A percentile compares a stretch with the other conserved stretches of the same genome.
These are phyloP conservation scores for Monilinia fructicola DNA, from an alignment of 2,329 filamentous ascomycete species.

Conservation along the genomic window DNA sequence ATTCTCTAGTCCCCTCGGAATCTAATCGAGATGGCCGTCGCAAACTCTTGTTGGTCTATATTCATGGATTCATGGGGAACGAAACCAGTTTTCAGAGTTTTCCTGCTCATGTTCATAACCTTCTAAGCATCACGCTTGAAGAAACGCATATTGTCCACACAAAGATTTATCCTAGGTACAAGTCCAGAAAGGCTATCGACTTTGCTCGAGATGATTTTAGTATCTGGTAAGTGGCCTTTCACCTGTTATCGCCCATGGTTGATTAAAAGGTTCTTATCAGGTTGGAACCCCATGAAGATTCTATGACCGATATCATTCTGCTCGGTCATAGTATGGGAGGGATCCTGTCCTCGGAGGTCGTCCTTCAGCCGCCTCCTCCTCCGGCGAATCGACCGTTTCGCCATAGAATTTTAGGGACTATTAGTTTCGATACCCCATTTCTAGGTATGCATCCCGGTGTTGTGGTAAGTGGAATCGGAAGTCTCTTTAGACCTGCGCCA, in stretches of 20 bases:
- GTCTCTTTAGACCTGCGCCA: slow-evolving; percentile 62
- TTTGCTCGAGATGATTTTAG: slow-evolving; percentile 82
- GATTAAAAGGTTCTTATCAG: slow-evolving; percentile 40
- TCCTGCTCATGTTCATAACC: slow-evolving; percentile 79
- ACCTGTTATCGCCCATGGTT: slow-evolving; percentile 25
- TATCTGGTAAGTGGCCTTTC: slow-evolving; percentile 54
- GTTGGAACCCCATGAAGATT: slow-evolving; percentile 73
- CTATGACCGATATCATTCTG: slow-evolving; percentile 74
- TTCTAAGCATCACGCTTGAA: slow-evolving; percentile 63
- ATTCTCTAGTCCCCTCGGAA: slow-evolving; percentile 39
- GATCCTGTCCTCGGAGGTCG: slow-evolving; percentile 76
- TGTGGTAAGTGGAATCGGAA: slow-evolving; percentile 75
- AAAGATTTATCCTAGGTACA: slow-evolving; percentile 81
- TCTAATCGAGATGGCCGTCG: slow-evolving; percentile 44
- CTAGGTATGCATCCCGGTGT: slow-evolving; percentile 88
- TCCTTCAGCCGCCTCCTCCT: slow-evolving; percentile 51
- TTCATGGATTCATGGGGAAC: slow-evolving; percentile 89
- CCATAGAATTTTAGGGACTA: slow-evolving; percentile 75
- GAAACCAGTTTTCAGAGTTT: slow-evolving; percentile 86
- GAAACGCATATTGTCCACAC: slow-evolving; percentile 81
- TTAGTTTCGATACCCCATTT: slow-evolving; percentile 84
- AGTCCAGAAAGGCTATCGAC: slow-evolving; percentile 69
- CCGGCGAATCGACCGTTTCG: slow-evolving; percentile 49
- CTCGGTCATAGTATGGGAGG: slow-evolving; percentile 91
- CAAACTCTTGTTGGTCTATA: slow-evolving; percentile 72